Conservation (phyloP, 257 asterid species). For the Ballota nigra region DNA sequence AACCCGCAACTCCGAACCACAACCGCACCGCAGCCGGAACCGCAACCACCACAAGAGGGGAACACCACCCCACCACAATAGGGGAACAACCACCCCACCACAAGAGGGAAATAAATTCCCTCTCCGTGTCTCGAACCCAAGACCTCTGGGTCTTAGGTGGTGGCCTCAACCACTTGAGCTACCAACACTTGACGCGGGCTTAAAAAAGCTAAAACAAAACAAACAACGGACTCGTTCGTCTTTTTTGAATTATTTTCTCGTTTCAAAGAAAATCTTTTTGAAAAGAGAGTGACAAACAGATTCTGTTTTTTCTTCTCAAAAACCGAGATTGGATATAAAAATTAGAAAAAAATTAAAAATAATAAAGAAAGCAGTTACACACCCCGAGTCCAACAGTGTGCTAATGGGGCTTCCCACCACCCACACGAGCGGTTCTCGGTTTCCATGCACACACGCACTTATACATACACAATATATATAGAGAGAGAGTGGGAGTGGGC, state of each 20-base stretch:
- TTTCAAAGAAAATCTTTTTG: slow-evolving; percentile 19
- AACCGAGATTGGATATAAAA: slow-evolving; percentile 24
- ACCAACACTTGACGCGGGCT: no score
- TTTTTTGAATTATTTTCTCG: slow-evolving; percentile 4
- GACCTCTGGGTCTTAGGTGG: no score
- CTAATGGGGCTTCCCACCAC: slow-evolving; percentile 49
- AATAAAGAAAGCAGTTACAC: slow-evolving; percentile 34
- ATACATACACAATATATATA: neutral
- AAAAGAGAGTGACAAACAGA: slow-evolving; percentile 41
- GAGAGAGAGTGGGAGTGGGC: neutral
- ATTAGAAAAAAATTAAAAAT: neutral
- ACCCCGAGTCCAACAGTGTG: slow-evolving; percentile 44
- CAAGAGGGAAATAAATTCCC: no score
- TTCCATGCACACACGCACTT: slow-evolving; percentile 46
- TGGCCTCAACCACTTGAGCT: no score
- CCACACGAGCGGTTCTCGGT: slow-evolving; percentile 74
- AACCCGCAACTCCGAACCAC: no score
- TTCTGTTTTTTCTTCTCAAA: slow-evolving; percentile 38
- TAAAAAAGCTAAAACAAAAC: slow-evolving; percentile 20
- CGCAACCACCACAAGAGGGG: no score
- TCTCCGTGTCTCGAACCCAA: no score
- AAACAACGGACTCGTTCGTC: neutral
- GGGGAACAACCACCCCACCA: no score
- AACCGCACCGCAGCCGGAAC: no score
- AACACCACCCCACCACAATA: no score